A percentile compares a stretch with the other conserved stretches of the same genome.
These are phyloP conservation scores for Paramecium sonneborni DNA, from an alignment of 73 alveolate genomes.

Conservation along the genomic window DNA sequence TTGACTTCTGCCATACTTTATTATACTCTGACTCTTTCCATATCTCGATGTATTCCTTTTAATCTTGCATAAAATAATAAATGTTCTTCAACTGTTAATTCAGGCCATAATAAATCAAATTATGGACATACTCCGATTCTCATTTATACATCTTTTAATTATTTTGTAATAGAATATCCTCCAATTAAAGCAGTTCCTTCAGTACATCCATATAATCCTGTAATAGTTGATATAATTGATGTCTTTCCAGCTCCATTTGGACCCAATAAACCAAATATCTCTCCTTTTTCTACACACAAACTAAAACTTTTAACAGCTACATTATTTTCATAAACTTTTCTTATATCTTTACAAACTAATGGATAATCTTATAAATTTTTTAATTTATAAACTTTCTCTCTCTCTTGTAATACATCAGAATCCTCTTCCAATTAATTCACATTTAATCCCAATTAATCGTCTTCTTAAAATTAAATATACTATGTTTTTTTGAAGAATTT, in stretches of 20 bases:
- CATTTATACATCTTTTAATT: slow-evolving; percentile 85
- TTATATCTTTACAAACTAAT: slow-evolving; percentile 74
- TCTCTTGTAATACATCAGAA: slow-evolving; percentile 78
- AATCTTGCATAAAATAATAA: slow-evolving; percentile 91
- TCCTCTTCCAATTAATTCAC: slow-evolving; percentile 70
- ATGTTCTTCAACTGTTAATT: slow-evolving; percentile 95
- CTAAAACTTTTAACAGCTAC: slow-evolving; percentile 86
- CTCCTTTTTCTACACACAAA: slow-evolving; percentile 83
- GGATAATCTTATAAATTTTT: slow-evolving; percentile 77
- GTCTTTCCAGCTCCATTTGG: slow-evolving; percentile 99
- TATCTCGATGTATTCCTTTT: slow-evolving; percentile 85
- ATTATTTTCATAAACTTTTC: slow-evolving; percentile 77
- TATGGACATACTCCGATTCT: slow-evolving; percentile 98
- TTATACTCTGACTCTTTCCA: slow-evolving; percentile 75
- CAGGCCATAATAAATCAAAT: slow-evolving; percentile 94
- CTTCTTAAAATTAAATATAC: slow-evolving; percentile 27
- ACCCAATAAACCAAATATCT: slow-evolving; percentile 97
- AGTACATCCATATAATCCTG: slow-evolving; percentile 93
- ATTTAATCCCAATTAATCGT: slow-evolving; percentile 46
- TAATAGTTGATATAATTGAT: slow-evolving; percentile 92
- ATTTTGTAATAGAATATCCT: slow-evolving; percentile 86
- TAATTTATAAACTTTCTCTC: slow-evolving; percentile 73
- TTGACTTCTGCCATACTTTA: slow-evolving; percentile 93
- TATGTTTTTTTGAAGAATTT: slow-evolving; percentile 26
- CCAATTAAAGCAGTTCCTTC: slow-evolving; percentile 97